phyloP scores from a whole-genome alignment of 2,329 filamentous ascomycete species.

The Verticillium alfalfae region DNA sequence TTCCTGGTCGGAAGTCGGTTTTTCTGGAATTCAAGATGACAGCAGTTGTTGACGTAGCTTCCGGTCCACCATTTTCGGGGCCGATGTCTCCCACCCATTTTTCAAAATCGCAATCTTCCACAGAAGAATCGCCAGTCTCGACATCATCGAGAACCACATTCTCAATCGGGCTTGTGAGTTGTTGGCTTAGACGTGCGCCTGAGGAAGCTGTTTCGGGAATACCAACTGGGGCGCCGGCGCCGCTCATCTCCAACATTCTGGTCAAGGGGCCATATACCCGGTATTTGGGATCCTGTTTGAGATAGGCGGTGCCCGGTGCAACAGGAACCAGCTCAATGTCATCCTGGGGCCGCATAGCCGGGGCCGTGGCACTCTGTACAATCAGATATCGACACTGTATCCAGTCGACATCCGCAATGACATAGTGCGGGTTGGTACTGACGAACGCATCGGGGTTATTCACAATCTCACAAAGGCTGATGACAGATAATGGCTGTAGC shows the following conservation, averaged over 20 bases:
- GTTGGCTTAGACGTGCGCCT: background rate
- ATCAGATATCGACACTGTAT: constrained; percentile 87
- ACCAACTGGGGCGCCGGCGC: background rate
- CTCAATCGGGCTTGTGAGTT: background rate
- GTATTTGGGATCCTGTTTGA: background rate
- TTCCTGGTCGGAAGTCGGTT: constrained; percentile 58
- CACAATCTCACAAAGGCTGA: constrained; percentile 82
- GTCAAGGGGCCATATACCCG: background rate
- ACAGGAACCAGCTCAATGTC: background rate
- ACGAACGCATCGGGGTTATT: constrained; percentile 63
- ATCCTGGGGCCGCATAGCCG: background rate
- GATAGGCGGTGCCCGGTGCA: background rate
- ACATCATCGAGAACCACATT: background rate
- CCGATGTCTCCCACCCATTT: too few species aligned
- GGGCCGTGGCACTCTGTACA: constrained; percentile 20
- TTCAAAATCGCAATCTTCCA: background rate
- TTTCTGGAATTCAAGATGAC: constrained; percentile 9
- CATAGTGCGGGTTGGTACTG: constrained; percentile 53
- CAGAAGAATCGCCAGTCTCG: background rate
- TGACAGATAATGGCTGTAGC: constrained; percentile 50
- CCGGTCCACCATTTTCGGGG: too few species aligned
- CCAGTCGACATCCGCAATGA: constrained; percentile 75
- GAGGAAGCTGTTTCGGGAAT: background rate
- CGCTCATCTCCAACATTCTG: background rate
- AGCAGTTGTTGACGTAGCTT: too few species aligned